phyloP scores from a whole-genome alignment of 495 filamentous ascomycete genomes.

The Diplogelasinospora grovesii region DNA sequence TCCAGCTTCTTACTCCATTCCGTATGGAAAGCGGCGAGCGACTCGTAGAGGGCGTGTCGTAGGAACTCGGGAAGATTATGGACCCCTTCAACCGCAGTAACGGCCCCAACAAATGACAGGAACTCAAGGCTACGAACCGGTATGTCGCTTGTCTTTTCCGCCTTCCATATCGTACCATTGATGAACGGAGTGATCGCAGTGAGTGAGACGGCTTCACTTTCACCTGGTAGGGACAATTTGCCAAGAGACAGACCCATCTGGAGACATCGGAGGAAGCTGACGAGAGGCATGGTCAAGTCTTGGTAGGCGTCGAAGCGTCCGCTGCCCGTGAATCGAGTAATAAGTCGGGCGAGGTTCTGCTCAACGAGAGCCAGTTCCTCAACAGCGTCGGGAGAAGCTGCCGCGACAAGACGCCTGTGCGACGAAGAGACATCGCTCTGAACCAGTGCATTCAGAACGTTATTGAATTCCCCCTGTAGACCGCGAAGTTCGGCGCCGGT shows the following conservation, averaged over 20 bases:
- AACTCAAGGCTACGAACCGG: conserved; percentile 43
- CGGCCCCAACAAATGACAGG: conserved; percentile 31
- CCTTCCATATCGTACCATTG: conserved; percentile 34
- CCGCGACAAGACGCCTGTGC: conserved; percentile 24
- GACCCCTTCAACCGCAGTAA: conserved; percentile 36
- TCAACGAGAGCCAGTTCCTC: conserved; percentile 54
- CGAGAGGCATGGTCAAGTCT: conserved; percentile 71
- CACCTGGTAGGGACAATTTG: conserved; percentile 30
- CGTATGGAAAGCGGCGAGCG: conserved; percentile 64
- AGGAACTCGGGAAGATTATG: conserved; percentile 25
- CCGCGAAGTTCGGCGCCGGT: conserved; percentile 54
- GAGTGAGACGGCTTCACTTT: conserved; percentile 30
- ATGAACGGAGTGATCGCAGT: conserved; percentile 58
- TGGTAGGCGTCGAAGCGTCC: conserved; percentile 72
- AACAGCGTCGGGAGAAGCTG: conserved; percentile 17
- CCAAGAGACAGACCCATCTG: conserved; percentile 64
- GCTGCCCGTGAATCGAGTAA: conserved; percentile 54
- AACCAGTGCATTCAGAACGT: conserved; percentile 61
- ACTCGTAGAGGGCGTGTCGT: conserved; percentile 36
- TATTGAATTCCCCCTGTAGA: conserved; percentile 78
- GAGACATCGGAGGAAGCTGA: conserved; percentile 76
- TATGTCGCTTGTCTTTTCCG: conserved; percentile 14
- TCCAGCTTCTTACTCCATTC: conserved; percentile 71
- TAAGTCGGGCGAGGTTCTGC: conserved; percentile 65
- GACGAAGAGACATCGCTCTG: conserved; percentile 44